A percentile compares a stretch with the other conserved stretches of the same genome.
Conservation (phyloP, 106 monocot genomes). For the Ottelia alismoides region DNA sequence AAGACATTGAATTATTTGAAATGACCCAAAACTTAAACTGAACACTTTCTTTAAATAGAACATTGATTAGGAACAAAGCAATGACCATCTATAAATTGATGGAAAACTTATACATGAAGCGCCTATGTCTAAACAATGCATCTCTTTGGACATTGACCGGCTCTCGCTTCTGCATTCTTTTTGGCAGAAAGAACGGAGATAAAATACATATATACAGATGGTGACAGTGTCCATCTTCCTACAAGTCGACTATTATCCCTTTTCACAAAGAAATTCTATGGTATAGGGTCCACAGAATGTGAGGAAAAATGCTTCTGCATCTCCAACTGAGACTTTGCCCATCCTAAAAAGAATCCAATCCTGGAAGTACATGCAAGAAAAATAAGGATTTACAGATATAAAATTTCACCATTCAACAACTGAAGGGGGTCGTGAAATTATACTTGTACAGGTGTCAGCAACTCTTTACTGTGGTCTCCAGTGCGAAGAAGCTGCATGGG, state of each 20-base stretch:
- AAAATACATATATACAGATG: background rate
- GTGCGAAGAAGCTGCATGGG: background rate
- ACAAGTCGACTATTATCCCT: background rate
- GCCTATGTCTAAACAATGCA: background rate
- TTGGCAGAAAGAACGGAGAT: background rate
- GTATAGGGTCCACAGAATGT: background rate
- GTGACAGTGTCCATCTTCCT: background rate
- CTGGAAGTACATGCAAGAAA: background rate
- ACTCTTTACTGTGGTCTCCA: background rate
- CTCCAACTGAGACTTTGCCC: background rate
- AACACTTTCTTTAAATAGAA: no score
- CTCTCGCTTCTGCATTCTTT: conserved; percentile 1
- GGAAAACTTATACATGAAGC: background rate
- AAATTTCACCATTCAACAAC: background rate
- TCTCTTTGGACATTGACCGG: background rate
- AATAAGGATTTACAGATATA: background rate
- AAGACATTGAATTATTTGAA: no score
- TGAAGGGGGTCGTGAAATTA: background rate
- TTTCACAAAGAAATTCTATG: background rate
- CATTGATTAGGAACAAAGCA: no score
- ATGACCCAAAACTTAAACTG: no score
- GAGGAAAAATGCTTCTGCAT: background rate
- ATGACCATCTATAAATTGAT: background rate
- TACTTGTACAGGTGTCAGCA: background rate
- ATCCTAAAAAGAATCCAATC: background rate